These are phyloP conservation scores for Coemansia sp. DNA, from an alignment of 192 early-diverging fungal species.

Conservation along the genomic window DNA sequence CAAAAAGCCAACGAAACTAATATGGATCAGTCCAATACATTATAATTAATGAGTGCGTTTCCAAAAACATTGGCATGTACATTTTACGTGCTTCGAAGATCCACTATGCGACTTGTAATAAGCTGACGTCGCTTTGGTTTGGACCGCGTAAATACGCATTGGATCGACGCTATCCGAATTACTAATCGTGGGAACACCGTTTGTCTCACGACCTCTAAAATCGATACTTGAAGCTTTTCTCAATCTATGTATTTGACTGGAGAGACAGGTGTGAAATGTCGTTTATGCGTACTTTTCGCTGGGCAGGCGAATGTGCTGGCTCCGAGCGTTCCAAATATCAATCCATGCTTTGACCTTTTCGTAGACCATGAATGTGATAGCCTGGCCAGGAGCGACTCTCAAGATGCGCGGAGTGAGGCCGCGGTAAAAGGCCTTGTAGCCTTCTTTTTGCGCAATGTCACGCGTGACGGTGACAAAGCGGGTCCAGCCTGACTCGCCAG, in stretches of 20 bases:
- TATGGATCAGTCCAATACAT: neutral
- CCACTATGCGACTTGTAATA: too few relatives aligned
- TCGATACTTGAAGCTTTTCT: neutral
- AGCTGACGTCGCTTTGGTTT: too few relatives aligned
- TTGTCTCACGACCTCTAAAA: neutral
- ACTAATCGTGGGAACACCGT: neutral
- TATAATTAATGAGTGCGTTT: neutral
- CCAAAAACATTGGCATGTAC: neutral
- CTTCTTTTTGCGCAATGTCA: constrained; percentile 84
- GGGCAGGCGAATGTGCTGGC: constrained; percentile 20
- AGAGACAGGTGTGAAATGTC: neutral
- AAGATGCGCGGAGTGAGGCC: constrained; percentile 90
- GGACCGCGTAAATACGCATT: too few relatives aligned
- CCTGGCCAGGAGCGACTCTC: constrained; percentile 95
- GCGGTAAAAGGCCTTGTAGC: constrained; percentile 91
- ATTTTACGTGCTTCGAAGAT: neutral
- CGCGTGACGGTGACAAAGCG: constrained; percentile 78
- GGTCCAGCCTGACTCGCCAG: constrained; percentile 73
- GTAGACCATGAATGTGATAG: constrained; percentile 95
- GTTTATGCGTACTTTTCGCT: constrained; percentile 37
- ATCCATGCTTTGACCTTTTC: constrained; percentile 83
- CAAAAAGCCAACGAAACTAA: neutral
- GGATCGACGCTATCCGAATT: neutral
- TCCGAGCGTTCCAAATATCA: constrained; percentile 41
- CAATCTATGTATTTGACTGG: neutral